A percentile compares a stretch with the other conserved stretches of the same genome.
phyloP scores from a whole-genome alignment of 805 yeast genomes.

The Saccharomycopsis sp. region DNA sequence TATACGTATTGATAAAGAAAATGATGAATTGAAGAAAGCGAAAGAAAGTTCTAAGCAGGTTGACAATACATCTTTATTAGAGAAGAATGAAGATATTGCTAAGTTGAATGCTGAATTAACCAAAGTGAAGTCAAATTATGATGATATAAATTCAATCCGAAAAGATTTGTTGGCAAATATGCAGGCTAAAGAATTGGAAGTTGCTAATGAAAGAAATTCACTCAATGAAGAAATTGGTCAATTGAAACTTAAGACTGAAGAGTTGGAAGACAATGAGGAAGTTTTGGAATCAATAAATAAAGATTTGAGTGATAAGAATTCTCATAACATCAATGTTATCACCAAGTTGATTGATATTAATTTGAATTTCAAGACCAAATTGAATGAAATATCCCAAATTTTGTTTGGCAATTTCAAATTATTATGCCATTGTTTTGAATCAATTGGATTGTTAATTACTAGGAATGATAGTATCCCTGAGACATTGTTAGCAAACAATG shows the following conservation, averaged over 20 bases:
- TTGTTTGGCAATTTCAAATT: conserved; percentile 36
- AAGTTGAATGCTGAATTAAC: conserved; percentile 17
- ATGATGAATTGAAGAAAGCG: neutral
- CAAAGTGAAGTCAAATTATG: conserved; percentile 20
- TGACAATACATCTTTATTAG: neutral
- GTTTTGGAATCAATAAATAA: conserved; percentile 39
- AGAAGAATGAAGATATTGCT: conserved; percentile 1
- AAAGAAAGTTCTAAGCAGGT: neutral
- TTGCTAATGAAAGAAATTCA: conserved; percentile 43
- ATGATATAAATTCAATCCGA: conserved; percentile 38
- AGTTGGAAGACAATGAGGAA: conserved; percentile 41
- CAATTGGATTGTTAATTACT: conserved; percentile 67
- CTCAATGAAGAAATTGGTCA: conserved; percentile 45
- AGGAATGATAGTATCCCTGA: conserved; percentile 29
- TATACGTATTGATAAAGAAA: neutral
- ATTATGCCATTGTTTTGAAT: conserved; percentile 56
- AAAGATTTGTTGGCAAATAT: conserved; percentile 61
- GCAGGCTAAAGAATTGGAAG: conserved; percentile 57
- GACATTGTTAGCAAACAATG: conserved; percentile 2
- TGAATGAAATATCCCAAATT: conserved; percentile 38
- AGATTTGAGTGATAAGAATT: conserved; percentile 25
- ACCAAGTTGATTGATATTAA: conserved; percentile 31
- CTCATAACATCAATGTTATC: conserved; percentile 25
- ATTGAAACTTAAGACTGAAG: conserved; percentile 38
- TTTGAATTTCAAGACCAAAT: conserved; percentile 29